Evolutionary conservation across 352 stramenopile species (phyloP).

Genomic region (Phytopythium aichiense): DNA sequence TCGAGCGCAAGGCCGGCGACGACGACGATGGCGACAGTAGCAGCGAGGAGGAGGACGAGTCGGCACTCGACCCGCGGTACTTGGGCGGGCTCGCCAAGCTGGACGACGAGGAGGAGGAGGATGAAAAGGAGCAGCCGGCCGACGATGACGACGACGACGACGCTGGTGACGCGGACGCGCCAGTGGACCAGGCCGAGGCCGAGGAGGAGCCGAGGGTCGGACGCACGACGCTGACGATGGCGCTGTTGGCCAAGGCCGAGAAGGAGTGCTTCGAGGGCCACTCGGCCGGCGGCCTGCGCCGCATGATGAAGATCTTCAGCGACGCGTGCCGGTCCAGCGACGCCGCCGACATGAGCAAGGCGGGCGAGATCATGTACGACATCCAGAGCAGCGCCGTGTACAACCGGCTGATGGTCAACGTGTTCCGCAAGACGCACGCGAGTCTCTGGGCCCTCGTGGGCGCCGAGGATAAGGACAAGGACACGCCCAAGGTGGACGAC

Average conservation of each 20-base stretch:
- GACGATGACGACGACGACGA: conserved; percentile 18
- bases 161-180: conserved; percentile 17
- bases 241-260: conserved; percentile 73
- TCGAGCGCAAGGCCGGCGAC: conserved; percentile 24
- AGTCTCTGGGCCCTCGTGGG: conserved; percentile 82
- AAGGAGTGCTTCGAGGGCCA: conserved; percentile 88
- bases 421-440: conserved; percentile 87
- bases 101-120: conserved; percentile 26
- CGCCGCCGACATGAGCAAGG: conserved; percentile 60
- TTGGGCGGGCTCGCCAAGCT: conserved; percentile 41
- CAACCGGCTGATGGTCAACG: conserved; percentile 94
- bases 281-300: conserved; percentile 85
- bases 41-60: conserved; percentile 84
- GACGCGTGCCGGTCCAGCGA: conserved; percentile 93
- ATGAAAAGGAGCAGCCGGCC: conserved; percentile 28
- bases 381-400: conserved; percentile 94
- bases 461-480: conserved; percentile 21
- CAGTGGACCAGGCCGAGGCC: conserved; percentile 12
- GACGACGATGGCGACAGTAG: conserved; percentile 50
- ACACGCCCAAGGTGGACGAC: conserved; percentile 52
- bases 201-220: conserved; percentile 27
- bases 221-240: conserved; percentile 73
- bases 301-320: conserved; percentile 92
- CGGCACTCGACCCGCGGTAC: conserved; percentile 74
- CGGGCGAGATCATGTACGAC: conserved; percentile 84